phyloP scores from a whole-genome alignment of 2,329 filamentous ascomycete species.

The Acarospora socialis region DNA sequence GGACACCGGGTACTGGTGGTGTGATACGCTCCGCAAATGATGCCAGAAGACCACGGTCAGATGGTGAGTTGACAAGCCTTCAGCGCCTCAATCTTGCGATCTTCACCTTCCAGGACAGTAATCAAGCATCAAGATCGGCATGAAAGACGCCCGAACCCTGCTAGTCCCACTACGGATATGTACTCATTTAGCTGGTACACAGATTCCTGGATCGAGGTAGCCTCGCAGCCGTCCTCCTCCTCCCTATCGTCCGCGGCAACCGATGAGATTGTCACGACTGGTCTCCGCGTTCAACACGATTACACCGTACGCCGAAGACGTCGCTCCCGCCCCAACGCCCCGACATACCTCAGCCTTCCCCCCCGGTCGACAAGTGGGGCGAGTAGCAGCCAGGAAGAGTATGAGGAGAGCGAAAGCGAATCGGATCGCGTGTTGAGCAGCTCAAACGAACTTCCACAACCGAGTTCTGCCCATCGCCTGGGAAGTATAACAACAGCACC shows the following conservation, averaged over 20 bases:
- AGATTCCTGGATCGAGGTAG: constrained; percentile 96
- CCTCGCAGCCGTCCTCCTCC: constrained; percentile 84
- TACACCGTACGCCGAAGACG: constrained; percentile 43
- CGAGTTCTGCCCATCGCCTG: constrained; percentile 1
- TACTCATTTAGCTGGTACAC: constrained; percentile 33
- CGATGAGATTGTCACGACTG: constrained; percentile 84
- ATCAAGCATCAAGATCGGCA: constrained; percentile 4
- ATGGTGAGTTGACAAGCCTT: constrained; percentile 11
- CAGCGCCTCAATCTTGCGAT: constrained; percentile 4
- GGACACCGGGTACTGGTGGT: constrained; percentile 6
- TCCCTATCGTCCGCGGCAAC: constrained; percentile 64
- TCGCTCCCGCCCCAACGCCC: constrained; percentile 21
- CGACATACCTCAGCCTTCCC: constrained; percentile 26
- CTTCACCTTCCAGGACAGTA: constrained; percentile 16
- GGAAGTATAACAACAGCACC: constrained; percentile 10
- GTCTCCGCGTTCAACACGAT: constrained; percentile 58
- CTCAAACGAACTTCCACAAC: constrained; percentile 43
- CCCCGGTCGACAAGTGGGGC: constrained; percentile 32
- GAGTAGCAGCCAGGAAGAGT: constrained; percentile 79
- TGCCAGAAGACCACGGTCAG: constrained; percentile 13
- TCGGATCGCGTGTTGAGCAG: constrained; percentile 58
- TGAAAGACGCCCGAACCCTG: constrained; percentile 6
- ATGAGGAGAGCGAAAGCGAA: constrained; percentile 84
- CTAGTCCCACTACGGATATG: constrained; percentile 19
- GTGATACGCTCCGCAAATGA: constrained; percentile 7